A percentile compares a stretch with the other conserved stretches of the same genome.
Evolutionary conservation across 106 monocot genomes (phyloP).

Genomic region (Platanthera guangdongensis): DNA sequence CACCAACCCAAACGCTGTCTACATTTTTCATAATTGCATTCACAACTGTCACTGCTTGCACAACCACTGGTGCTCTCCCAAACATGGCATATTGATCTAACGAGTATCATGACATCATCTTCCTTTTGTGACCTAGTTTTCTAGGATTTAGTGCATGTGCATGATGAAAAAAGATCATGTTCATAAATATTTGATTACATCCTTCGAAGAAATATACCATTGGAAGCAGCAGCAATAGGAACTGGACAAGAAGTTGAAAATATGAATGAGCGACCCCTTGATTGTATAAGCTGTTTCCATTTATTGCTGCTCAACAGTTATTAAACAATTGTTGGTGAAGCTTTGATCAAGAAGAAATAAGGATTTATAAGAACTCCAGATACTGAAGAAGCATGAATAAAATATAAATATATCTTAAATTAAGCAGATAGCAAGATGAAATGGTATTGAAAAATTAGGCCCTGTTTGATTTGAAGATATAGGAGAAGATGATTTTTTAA

Average conservation of each 20-base stretch:
- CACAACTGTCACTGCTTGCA: no score
- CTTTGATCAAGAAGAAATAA: neutral
- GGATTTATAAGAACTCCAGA: neutral
- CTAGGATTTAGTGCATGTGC: neutral
- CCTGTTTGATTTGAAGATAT: no score
- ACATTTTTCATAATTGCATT: no score
- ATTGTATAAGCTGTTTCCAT: constrained; percentile 88
- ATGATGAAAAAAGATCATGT: neutral
- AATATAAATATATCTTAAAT: neutral
- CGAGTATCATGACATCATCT: neutral
- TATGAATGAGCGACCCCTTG: constrained; percentile 87
- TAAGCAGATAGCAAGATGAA: neutral
- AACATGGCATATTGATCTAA: neutral
- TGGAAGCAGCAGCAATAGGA: constrained; percentile 79
- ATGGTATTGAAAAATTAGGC: neutral
- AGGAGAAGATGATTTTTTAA: no score
- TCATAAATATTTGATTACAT: neutral
- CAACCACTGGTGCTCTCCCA: no score
- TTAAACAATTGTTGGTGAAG: neutral
- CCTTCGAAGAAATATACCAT: constrained; percentile 38
- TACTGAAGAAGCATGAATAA: neutral
- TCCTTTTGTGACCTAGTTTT: neutral
- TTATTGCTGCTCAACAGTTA: constrained; percentile 46
- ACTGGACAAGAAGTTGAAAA: constrained; percentile 90
- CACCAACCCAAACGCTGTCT: no score